These are phyloP conservation scores for Sordariomycetes sp. DNA, from an alignment of 2,329 filamentous ascomycete genomes.

Conservation along the genomic window DNA sequence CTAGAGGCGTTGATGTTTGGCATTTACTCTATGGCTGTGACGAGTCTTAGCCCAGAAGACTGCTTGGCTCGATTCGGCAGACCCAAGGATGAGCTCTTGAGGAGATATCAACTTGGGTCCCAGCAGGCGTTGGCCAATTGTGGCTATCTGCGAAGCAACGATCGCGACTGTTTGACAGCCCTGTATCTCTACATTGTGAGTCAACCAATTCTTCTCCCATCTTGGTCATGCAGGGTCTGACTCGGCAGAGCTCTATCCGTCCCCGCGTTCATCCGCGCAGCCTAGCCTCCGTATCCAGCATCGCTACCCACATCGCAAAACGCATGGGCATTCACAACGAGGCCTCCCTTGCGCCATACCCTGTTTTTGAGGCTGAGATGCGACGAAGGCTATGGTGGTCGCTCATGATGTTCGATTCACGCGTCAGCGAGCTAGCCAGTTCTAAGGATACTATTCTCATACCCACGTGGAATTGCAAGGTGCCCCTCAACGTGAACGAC, in stretches of 20 bases:
- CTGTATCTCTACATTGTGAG: slow-evolving; percentile 47
- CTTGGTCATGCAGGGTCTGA: neutral
- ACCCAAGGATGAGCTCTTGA: slow-evolving; percentile 7
- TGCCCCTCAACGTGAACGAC: slow-evolving; percentile 50
- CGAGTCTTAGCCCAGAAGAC: slow-evolving; percentile 8
- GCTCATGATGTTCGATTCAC: slow-evolving; percentile 43
- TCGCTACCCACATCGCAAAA: slow-evolving; percentile 47
- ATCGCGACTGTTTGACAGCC: slow-evolving; percentile 46
- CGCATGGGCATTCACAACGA: slow-evolving; percentile 47
- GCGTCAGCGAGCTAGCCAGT: neutral
- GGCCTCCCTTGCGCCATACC: slow-evolving; percentile 13
- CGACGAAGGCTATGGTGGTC: slow-evolving; percentile 55
- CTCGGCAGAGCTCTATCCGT: slow-evolving; percentile 34
- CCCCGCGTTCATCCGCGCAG: slow-evolving; percentile 35
- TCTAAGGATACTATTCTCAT: slow-evolving; percentile 2
- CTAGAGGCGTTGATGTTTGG: slow-evolving; percentile 16
- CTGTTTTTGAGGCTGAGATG: slow-evolving; percentile 45
- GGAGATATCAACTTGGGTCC: slow-evolving; percentile 13
- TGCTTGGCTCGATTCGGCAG: slow-evolving; percentile 10
- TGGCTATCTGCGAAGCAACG: slow-evolving; percentile 36
- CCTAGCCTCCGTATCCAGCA: slow-evolving; percentile 39
- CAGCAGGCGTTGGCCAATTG: slow-evolving; percentile 25
- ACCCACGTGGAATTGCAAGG: neutral
- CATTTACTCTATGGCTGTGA: slow-evolving; percentile 16
- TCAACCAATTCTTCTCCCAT: neutral